Conservation (phyloP, 2,329 filamentous ascomycete genomes). For the Talaromyces islandicus region DNA sequence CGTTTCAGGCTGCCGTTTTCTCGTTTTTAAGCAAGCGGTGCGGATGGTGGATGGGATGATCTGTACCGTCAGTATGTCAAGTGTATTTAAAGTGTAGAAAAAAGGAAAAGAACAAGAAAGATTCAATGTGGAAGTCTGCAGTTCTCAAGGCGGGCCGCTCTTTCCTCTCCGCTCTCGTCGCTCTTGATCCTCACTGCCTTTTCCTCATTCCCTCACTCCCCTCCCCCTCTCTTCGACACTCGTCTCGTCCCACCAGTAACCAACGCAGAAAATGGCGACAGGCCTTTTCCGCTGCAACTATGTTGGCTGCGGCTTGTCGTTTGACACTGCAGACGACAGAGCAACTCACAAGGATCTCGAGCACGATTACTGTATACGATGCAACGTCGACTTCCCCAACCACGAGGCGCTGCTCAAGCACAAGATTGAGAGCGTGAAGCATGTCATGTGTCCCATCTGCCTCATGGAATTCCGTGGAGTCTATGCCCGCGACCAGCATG, state of each 20-base stretch:
- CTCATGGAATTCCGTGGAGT: constrained; percentile 50
- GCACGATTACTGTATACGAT: constrained; percentile 37
- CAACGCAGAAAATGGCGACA: constrained; percentile 10
- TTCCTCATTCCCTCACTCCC: background rate
- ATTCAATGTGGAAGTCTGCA: background rate
- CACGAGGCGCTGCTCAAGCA: constrained; percentile 44
- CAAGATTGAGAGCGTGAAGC: constrained; percentile 41
- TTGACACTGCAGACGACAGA: constrained; percentile 42
- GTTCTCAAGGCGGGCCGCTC: background rate
- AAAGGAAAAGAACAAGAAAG: background rate
- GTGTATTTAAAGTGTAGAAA: background rate
- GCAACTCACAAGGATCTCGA: constrained; percentile 45
- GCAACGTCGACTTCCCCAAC: constrained; percentile 41
- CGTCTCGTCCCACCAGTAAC: background rate
- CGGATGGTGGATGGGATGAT: background rate
- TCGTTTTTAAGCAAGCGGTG: constrained; percentile 29
- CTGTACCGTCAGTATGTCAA: background rate
- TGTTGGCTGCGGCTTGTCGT: constrained; percentile 39
- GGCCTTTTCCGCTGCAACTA: constrained; percentile 40
- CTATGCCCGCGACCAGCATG: constrained; percentile 47
- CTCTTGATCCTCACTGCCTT: background rate
- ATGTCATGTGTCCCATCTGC: constrained; percentile 53
- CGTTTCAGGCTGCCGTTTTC: constrained; percentile 40
- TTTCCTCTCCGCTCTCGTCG: background rate
- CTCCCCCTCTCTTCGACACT: background rate